Evolutionary conservation across 768 basidiomycete genomes (phyloP), one percentile per base, ranked within the genome.

Genomic region (Suillus occidentalis): DNA sequence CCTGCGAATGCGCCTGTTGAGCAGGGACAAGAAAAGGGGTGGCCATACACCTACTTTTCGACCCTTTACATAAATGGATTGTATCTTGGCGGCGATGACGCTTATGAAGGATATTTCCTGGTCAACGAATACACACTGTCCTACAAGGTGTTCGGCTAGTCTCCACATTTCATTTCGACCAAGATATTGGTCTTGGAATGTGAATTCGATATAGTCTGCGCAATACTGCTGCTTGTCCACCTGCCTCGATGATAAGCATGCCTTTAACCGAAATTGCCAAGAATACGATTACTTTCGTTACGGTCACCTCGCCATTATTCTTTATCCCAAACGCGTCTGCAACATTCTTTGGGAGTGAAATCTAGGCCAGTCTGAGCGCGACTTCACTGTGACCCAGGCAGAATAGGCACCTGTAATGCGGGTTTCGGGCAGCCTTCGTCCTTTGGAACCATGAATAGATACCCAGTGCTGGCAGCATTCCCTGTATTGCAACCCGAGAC

Each of bases 91-190:
- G 31, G 86, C 87, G 55, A 91, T 88, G 12, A 89, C 84, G 4
- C 93, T 94, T 42, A 95, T 87, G 73, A 97, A 95, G 2, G 86
- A 83, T 31, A 99, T 83, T 61, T 94, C 92, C 75, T 99, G 92
- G 64, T 91, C 88, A 1, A 86, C 83, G 72, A 94, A 90, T 25
- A 97, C 80, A 72, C 93, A 95, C 70, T 89, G 88, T 10, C 88
- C 89, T 34, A 89, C 88, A 18, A 98, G 82, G 60, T 89, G 83
- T 73, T 91, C 88, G n/a, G 88, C 89, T 9, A 98, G 82, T 57
- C 95, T 83, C 94, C 96, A 98, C 95, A 97, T 97, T 69, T 98
- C 97, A 66, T 92, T 94, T 55, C 97, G 87, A 18, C 96, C 97
- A 18, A 98, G 83, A 74, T 98, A 98, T 72, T 97, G 95, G 73